Base-by-base conservation (phyloP, 139 green algal species). In the Chlorella vulgaris region DNA sequence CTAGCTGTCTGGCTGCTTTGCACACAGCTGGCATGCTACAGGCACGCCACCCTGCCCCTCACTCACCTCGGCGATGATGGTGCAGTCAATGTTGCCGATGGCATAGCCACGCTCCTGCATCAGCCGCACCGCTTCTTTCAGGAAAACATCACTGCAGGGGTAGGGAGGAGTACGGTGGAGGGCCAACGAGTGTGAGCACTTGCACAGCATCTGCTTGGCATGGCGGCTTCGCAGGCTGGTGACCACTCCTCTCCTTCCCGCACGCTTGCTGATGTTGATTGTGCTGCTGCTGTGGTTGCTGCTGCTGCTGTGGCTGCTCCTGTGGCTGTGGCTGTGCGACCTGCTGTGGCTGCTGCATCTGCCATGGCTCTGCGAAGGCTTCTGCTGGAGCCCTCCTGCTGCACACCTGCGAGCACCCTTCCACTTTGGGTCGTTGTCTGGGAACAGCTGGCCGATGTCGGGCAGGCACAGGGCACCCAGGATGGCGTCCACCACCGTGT, bases 361-460 rank as follows among this genome's bases (percentile, higher is more conserved):
- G n/a, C n/a, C n/a, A n/a, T n/a, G n/a, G n/a, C n/a, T n/a, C n/a
- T n/a, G n/a, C n/a, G n/a, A n/a, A n/a, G n/a, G n/a, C n/a, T n/a
- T n/a, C n/a, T n/a, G n/a, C n/a, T n/a, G n/a, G n/a, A n/a, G n/a
- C n/a, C n/a, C n/a, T n/a, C n/a, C n/a, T n/a, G n/a, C n/a, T n/a
- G n/a, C n/a, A n/a, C 97, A 94, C 67, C 92, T 97, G 42, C 88
- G 86, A 0, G 91, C 90, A 15, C 97, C 97, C 84, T 98, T 98
- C 97, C 96, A 99, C 80, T 95, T 94, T 29, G 97, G 95, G 80
- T 99, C 97, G 42, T 91, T 99, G 87, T 99, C 97, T 2, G 97
- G 97, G 86, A 99, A 99, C 39, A 99, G 86, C 91, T 99, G 97
- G 33, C 93, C 97, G 69, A 99, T 99, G 86, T 99, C 97, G 58